These are phyloP conservation scores for Coniosporium apollinis DNA, from an alignment of 495 filamentous ascomycete species.

Conservation along the genomic window DNA sequence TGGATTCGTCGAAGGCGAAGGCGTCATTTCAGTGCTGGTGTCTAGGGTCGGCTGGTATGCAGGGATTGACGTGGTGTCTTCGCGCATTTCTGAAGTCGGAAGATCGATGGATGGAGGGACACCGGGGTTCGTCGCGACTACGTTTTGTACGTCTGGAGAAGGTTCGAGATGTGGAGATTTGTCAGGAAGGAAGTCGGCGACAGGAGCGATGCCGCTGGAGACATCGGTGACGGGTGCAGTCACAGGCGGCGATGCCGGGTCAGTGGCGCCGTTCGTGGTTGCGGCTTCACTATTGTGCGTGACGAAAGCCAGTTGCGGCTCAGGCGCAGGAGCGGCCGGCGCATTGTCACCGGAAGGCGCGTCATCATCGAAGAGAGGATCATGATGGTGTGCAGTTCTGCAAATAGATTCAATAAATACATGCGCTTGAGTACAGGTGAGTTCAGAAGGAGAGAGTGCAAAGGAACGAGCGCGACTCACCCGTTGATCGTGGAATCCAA, in stretches of 20 bases:
- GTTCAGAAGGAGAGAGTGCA: constrained; percentile 1
- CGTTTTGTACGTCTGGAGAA: constrained; percentile 2
- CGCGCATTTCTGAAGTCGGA: constrained; percentile 14
- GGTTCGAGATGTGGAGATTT: constrained; percentile 5
- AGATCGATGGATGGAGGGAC: constrained; percentile 9
- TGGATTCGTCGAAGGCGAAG: no score
- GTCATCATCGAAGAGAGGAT: constrained; percentile 11
- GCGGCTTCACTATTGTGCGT: no score
- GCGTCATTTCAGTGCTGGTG: no score
- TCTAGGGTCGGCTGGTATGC: no score
- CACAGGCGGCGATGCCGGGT: constrained; percentile 1
- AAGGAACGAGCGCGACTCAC: constrained; percentile 24
- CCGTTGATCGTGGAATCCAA: constrained; percentile 29
- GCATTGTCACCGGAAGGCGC: no score
- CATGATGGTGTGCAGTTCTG: constrained; percentile 6
- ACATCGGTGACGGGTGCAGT: constrained; percentile 14
- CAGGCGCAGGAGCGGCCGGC: no score
- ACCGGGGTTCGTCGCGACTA: not conserved
- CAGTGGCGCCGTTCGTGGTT: not conserved
- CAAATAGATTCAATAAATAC: constrained; percentile 7
- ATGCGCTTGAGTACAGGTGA: not conserved
- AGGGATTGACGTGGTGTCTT: constrained; percentile 10
- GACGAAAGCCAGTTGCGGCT: no score
- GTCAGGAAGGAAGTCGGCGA: constrained; percentile 18
- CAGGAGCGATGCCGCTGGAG: constrained; percentile 15